A percentile compares a stretch with the other conserved stretches of the same genome.
Conservation (phyloP, 1,139 yeast species). For the Pichia sp. region DNA sequence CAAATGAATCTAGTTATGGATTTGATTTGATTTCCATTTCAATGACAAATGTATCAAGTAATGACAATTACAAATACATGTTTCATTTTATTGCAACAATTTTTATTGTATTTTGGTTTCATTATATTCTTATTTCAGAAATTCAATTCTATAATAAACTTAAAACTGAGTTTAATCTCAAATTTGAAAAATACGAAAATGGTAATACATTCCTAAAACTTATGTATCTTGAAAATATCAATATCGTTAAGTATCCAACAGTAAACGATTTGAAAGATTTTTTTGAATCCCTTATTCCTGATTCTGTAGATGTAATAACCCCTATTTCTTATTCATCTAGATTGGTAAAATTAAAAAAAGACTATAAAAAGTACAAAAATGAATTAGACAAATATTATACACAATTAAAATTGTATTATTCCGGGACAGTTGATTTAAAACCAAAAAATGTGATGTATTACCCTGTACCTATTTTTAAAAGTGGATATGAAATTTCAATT, state of each 20-base stretch:
- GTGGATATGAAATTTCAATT: conserved; percentile 25
- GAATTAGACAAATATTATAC: conserved; percentile 37
- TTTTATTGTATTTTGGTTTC: conserved; percentile 48
- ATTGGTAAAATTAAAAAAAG: conserved; percentile 31
- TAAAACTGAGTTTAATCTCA: conserved; percentile 35
- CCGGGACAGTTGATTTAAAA: conserved; percentile 8
- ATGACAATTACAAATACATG: conserved; percentile 40
- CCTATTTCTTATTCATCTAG: conserved; percentile 41
- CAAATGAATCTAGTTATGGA: conserved; percentile 31
- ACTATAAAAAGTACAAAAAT: conserved; percentile 34
- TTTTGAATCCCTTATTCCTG: conserved; percentile 34
- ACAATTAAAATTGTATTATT: conserved; percentile 25
- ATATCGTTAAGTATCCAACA: conserved; percentile 35
- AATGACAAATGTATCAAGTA: conserved; percentile 41
- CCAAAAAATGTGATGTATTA: conserved; percentile 14
- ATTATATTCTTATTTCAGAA: conserved; percentile 46
- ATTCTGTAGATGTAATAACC: conserved; percentile 46
- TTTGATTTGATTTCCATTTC: conserved; percentile 58
- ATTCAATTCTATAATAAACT: conserved; percentile 42
- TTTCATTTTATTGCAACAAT: conserved; percentile 52
- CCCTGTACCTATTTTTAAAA: conserved; percentile 15
- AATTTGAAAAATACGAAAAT: conserved; percentile 12
- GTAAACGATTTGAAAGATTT: conserved; percentile 31
- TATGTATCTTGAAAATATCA: conserved; percentile 44
- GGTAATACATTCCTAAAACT: conserved; percentile 31